Evolutionary conservation across 768 basidiomycete genomes (phyloP).

Genomic region (Podaxis sp.): DNA sequence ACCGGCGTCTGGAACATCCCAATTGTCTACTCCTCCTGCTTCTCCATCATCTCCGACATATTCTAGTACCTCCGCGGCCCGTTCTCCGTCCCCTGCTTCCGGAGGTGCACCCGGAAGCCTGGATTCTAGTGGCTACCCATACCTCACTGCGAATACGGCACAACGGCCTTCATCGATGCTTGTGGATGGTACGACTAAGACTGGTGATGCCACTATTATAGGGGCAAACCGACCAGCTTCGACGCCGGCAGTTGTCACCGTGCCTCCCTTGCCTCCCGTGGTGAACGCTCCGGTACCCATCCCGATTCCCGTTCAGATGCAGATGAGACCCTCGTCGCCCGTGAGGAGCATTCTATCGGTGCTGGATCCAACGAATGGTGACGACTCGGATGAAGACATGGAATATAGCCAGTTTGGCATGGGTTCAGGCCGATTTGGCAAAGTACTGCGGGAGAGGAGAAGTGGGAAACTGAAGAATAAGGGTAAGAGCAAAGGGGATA

Average conservation of each 20-base stretch:
- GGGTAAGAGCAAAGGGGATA: not conserved
- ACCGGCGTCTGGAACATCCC: conserved; percentile 4
- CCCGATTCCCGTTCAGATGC: conserved; percentile 6
- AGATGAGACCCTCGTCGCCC: conserved; percentile 1
- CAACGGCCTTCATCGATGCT: not conserved
- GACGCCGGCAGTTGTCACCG: not conserved
- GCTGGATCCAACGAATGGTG: conserved; percentile 4
- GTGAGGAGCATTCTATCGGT: conserved; percentile 7
- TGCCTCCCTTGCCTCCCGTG: conserved; percentile 5
- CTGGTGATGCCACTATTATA: not conserved
- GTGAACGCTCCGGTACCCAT: not conserved
- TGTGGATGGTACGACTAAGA: not conserved
- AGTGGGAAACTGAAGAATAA: conserved; percentile 10
- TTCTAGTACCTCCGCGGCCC: not conserved
- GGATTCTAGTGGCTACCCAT: not conserved
- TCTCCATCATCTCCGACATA: conserved; percentile 2
- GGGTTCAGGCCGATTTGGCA: not conserved
- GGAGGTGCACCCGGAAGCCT: not conserved
- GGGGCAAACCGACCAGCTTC: not conserved
- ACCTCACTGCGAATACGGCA: not conserved
- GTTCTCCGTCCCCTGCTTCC: conserved; percentile 3
- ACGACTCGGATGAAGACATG: not conserved
- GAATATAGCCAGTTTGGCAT: conserved; percentile 6
- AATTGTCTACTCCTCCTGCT: conserved; percentile 16
- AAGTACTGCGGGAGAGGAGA: not conserved